phyloP scores from a whole-genome alignment of 2,329 filamentous ascomycete genomes.

The Seiridium cupressi region DNA sequence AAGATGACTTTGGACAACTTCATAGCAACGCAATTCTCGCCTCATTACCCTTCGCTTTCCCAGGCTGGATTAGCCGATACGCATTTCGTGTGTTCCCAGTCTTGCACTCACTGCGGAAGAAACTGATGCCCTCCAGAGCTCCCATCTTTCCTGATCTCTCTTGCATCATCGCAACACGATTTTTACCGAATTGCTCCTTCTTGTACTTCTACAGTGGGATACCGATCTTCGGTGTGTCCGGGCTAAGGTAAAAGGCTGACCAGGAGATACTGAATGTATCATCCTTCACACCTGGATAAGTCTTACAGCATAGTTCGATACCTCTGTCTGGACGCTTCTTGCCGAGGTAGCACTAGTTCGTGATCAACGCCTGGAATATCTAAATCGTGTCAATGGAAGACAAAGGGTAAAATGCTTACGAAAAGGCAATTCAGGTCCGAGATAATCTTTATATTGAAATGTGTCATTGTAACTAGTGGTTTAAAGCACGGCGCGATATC shows the following conservation, averaged over 20 bases:
- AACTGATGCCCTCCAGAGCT: conserved; percentile 66
- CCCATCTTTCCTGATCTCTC: conserved; percentile 58
- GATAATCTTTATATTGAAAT: conserved; percentile 63
- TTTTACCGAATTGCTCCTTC: conserved; percentile 63
- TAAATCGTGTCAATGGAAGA: background rate
- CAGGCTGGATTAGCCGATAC: conserved; percentile 74
- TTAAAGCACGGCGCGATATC: background rate
- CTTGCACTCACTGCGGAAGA: conserved; percentile 63
- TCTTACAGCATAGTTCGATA: conserved; percentile 63
- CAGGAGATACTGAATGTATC: conserved; percentile 75
- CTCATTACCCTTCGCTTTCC: conserved; percentile 45
- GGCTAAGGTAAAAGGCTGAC: conserved; percentile 80
- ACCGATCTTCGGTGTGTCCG: conserved; percentile 49
- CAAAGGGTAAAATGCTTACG: conserved; percentile 11
- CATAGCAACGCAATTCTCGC: conserved; percentile 57
- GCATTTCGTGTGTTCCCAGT: conserved; percentile 77
- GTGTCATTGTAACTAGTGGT: conserved; percentile 44
- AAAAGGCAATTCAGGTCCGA: conserved; percentile 65
- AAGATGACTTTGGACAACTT: conserved; percentile 57
- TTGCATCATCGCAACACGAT: conserved; percentile 56
- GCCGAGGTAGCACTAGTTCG: conserved; percentile 69
- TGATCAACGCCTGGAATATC: conserved; percentile 15
- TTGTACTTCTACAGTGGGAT: conserved; percentile 52
- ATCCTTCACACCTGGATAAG: conserved; percentile 52
- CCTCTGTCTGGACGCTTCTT: conserved; percentile 72